Evolutionary conservation across 441 rosid species (phyloP), one percentile per base, ranked within the genome.

Genomic region (Aquilaria agallochum): DNA sequence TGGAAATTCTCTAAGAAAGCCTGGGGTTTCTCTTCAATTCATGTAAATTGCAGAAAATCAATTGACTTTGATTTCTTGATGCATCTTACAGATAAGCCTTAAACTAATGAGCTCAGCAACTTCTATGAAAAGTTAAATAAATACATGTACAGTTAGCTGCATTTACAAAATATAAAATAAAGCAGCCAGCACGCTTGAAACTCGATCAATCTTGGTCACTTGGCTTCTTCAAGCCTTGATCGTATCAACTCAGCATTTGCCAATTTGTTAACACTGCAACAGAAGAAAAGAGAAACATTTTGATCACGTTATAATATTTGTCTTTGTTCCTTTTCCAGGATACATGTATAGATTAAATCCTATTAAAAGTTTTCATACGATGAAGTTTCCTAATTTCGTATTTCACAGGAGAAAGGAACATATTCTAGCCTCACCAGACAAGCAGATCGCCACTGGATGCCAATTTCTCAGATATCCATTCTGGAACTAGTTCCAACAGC

Each of bases 401-500:
- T 20, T 50, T 27, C 12, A 50, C 48, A 12, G 30, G 47, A 30
- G 49, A 45, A 14, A n/a, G 14, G 30, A 50, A 20, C 50, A 13
- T 42, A 1, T 34, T 44, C 5, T 12, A 50, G 55, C 58, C 88
- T 83, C 64, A 92, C 98, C 97, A 73, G 13, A 89, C 55, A 62
- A 95, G 83, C 46, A 74, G n/a, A 67, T 88, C 96, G n/a, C 99
- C 96, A 33, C 81, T 47, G 40, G 81, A 78, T 14, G 90, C 70
- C 44, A 33, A 55, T 73, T 89, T 90, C 79, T 85, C 89, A 9
- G 83, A 77, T 5, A 94, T 85, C 98, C 97, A 89, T 60, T 89
- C 93, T 0, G 98, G 99, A 67, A 81, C 96, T 11, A 92, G 76
- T 71, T 92, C 95, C 68, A 69, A 76, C 78, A 95, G 53, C 74